A percentile compares a stretch with the other conserved stretches of the same genome.
phyloP scores from a whole-genome alignment of 2,329 filamentous ascomycete genomes.

The Periconia sp. region DNA sequence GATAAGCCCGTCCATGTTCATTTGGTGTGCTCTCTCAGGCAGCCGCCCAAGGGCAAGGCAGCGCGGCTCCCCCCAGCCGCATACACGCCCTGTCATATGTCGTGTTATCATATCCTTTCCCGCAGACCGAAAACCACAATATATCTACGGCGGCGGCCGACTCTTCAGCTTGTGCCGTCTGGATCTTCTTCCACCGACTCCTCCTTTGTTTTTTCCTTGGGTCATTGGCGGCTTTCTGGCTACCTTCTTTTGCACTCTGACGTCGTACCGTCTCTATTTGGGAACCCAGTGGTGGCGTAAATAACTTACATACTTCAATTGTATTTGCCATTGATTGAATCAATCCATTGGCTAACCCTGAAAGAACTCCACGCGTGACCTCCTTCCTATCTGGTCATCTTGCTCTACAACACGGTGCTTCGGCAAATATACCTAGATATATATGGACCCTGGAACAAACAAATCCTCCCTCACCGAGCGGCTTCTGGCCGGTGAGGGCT shows the following conservation, averaged over 20 bases:
- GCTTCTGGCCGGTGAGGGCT: constrained; percentile 22
- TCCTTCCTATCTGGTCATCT: too few relatives aligned
- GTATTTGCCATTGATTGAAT: too few relatives aligned
- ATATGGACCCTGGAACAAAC: constrained; percentile 8
- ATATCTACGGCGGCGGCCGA: constrained; percentile 8
- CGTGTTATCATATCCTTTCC: neutral
- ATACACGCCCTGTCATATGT: constrained; percentile 4
- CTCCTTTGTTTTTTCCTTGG: constrained; percentile 1
- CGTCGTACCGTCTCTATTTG: too few relatives aligned
- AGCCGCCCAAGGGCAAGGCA: constrained; percentile 18
- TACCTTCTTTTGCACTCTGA: neutral
- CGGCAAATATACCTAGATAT: too few relatives aligned
- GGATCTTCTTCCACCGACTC: constrained; percentile 1
- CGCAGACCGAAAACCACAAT: neutral
- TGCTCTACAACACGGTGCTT: too few relatives aligned
- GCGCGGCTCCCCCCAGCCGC: constrained; percentile 14
- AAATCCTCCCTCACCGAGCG: constrained; percentile 22
- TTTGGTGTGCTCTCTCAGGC: constrained; percentile 3
- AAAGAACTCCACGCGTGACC: too few relatives aligned
- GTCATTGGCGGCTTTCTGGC: constrained; percentile 1
- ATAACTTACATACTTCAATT: too few relatives aligned
- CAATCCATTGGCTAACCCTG: too few relatives aligned
- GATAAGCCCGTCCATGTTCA: constrained; percentile 16
- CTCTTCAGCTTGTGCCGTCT: constrained; percentile 4
- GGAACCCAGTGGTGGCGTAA: too few relatives aligned